phyloP scores from a whole-genome alignment of 169 alveolate species.

The Toxoplasma gondii region DNA sequence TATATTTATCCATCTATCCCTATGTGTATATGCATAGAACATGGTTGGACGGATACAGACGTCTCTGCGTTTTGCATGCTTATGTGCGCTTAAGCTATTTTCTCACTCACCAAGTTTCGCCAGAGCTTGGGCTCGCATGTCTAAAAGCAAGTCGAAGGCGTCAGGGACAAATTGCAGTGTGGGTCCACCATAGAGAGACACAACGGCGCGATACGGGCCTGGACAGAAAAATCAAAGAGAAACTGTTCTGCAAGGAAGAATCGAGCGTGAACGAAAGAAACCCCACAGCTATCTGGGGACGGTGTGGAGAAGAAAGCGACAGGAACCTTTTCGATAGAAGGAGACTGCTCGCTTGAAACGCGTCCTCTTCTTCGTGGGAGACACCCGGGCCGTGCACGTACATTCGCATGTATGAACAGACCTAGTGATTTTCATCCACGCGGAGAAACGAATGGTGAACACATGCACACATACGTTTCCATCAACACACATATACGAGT shows the following conservation, averaged over 20 bases:
- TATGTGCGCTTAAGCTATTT: too few relatives aligned
- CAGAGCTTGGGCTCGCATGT: constrained; percentile 60
- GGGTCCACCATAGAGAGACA: constrained; percentile 62
- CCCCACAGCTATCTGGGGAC: neutral
- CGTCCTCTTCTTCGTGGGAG: too few relatives aligned
- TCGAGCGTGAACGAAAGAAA: neutral
- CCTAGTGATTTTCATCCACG: too few relatives aligned
- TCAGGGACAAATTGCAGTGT: constrained; percentile 55
- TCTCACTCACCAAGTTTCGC: constrained; percentile 42
- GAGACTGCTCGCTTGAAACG: neutral
- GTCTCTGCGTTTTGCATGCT: neutral
- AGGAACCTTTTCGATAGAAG: too few relatives aligned
- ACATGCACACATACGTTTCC: neutral
- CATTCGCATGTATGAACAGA: too few relatives aligned
- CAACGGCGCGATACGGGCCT: constrained; percentile 60
- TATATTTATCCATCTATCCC: too few relatives aligned
- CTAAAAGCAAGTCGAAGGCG: constrained; percentile 46
- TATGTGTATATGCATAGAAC: too few relatives aligned
- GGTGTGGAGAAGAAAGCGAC: neutral
- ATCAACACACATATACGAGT: neutral
- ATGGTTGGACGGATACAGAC: too few relatives aligned
- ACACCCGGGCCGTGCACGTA: too few relatives aligned
- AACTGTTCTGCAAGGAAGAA: neutral
- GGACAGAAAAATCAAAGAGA: neutral
- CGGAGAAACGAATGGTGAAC: neutral